Evolutionary conservation across 2,329 filamentous ascomycete species (phyloP).

Genomic region (Trichoderma gracile): DNA sequence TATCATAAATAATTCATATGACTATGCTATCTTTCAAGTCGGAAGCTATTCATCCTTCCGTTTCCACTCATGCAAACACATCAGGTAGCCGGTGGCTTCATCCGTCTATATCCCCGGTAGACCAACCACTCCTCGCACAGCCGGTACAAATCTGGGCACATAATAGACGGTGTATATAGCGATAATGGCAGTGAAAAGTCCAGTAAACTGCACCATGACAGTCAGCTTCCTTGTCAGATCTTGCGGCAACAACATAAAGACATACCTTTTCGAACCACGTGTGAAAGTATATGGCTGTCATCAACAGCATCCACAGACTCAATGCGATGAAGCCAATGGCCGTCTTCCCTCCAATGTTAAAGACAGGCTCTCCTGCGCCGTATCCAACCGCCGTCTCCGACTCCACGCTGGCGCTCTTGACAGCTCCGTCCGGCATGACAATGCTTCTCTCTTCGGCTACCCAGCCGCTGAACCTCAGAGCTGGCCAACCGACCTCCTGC

Average conservation of each 20-base stretch:
- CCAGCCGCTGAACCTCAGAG: constrained; percentile 46
- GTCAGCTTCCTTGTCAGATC: constrained; percentile 27
- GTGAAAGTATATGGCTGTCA: constrained; percentile 98
- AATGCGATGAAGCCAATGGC: constrained; percentile 65
- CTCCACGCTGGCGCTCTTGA: constrained; percentile 60
- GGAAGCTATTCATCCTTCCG: neutral
- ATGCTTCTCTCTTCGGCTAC: constrained; percentile 63
- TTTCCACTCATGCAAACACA: neutral
- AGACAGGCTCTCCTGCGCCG: constrained; percentile 32
- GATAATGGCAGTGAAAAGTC: constrained; percentile 50
- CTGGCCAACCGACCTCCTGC: constrained; percentile 71
- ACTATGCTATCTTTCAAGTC: neutral
- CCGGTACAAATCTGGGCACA: constrained; percentile 53
- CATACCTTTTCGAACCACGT: constrained; percentile 95
- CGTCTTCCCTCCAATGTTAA: constrained; percentile 56
- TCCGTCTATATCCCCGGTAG: constrained; percentile 51
- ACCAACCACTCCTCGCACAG: constrained; percentile 48
- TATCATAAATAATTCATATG: constrained; percentile 1
- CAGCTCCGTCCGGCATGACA: constrained; percentile 65
- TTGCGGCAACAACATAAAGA: constrained; percentile 5
- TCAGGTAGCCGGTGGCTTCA: neutral
- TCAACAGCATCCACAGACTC: constrained; percentile 93
- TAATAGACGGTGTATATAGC: constrained; percentile 55
- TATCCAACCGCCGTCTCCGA: constrained; percentile 33
- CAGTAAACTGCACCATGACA: constrained; percentile 49